Base-by-base conservation (phyloP, 2,329 filamentous ascomycete genomes). In the Xylaria sp. region DNA sequence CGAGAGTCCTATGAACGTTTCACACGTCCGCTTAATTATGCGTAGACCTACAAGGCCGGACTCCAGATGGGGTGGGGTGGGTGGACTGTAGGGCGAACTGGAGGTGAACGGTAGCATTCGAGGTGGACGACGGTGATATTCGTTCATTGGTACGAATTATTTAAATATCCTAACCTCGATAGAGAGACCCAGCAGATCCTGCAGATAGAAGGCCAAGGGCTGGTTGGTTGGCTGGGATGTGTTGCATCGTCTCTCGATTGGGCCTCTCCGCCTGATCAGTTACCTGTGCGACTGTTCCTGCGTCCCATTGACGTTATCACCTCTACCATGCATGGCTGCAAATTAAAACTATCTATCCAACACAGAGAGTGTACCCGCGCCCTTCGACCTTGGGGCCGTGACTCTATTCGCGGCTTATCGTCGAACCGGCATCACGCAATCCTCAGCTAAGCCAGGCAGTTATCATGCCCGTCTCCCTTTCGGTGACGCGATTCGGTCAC, bases 401-500 rank as follows among this genome's bases (percentile, higher is more conserved):
- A 51, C 55, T 53, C 61, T 54, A 57, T 61, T 49, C 47, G 27
- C 58, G 22, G 54, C 58, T 63, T 60, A 51, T 58, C 51, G 53
- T 44, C n/a, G 38, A n/a, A 59, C 49, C 25, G 33, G 44, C 59
- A 58, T 55, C 29, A 45, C 3, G 59, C 63, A 57, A 39, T 55
- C n/a, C 47, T 29, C 22, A 56, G 38, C 33, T 47, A 51, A n/a
- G 27, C n/a, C 20, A 55, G 44, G 25, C 27, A 58, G 42, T 38
- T 49, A 51, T 51, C 56, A 44, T 38, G 42, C 49, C 51, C 39
- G 5, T 38, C 36, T 38, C 42, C 42, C 9, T 65, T 31, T 63
- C 63, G 63, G 66, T 66, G 63, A 69, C 50, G 59, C 60, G 33
- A 66, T 66, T 55, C 22, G 56, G 63, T 69, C 66, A 69, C 63